Conservation (phyloP, 208 protist species). For the Blastocrithidia nonstop region DNA sequence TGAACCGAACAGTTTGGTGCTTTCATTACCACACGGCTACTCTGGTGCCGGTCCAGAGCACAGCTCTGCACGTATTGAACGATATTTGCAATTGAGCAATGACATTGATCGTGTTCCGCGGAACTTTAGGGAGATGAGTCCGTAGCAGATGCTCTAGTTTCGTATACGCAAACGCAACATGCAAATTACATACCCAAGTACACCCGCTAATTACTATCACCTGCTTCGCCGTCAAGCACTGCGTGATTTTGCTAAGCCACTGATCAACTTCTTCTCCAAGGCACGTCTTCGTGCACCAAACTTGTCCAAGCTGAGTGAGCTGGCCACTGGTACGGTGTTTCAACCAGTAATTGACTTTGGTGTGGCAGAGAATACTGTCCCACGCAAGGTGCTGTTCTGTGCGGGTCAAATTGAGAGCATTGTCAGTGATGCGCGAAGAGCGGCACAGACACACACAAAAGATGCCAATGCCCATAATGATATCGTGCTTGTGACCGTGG, state of each 20-base stretch:
- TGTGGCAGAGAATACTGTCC: constrained; percentile 15
- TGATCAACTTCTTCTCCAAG: constrained; percentile 93
- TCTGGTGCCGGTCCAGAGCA: constrained; percentile 96
- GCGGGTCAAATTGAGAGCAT: constrained; percentile 97
- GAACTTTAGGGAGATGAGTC: constrained; percentile 51
- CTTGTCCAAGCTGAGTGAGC: constrained; percentile 63
- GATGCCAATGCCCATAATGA: constrained; percentile 43
- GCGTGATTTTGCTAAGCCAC: constrained; percentile 95
- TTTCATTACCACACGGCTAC: constrained; percentile 98
- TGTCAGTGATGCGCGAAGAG: constrained; percentile 60
- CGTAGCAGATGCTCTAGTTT: constrained; percentile 42
- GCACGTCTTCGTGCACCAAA: constrained; percentile 82
- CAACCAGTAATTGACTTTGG: constrained; percentile 31
- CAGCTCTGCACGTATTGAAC: constrained; percentile 93
- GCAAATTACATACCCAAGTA: constrained; percentile 93
- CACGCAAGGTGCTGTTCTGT: constrained; percentile 93
- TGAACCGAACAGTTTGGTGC: constrained; percentile 81
- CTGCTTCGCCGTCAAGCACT: constrained; percentile 93
- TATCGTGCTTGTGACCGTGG: constrained; percentile 86
- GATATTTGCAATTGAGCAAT: constrained; percentile 94
- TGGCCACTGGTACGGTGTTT: constrained; percentile 61
- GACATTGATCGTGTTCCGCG: constrained; percentile 66
- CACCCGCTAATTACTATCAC: constrained; percentile 99
- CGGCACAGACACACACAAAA: constrained; percentile 20
- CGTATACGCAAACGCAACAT: constrained; percentile 77